Evolutionary conservation across 345 rosid genomes (phyloP), one percentile per base, ranked within the genome.

Genomic region (Eucalyptus brandiana): DNA sequence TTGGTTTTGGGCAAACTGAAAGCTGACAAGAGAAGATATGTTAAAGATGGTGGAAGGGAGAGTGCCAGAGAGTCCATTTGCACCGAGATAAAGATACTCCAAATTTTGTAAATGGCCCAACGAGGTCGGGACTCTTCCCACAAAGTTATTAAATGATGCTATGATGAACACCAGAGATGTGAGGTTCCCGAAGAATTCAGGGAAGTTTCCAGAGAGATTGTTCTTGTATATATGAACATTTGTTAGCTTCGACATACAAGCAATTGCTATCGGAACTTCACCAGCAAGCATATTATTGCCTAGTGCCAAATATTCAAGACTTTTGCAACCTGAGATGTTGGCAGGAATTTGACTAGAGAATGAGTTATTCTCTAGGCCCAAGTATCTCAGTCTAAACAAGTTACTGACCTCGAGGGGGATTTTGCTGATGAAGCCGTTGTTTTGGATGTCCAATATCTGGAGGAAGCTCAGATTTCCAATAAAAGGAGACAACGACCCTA

Each of bases 11-110:
- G n/a, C n/a, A n/a, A n/a, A n/a, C n/a, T n/a, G n/a, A n/a, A n/a
- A n/a, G n/a, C n/a, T n/a, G 7, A n/a, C 16, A 24, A 91, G 56
- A 11, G 89, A 90, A n/a, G 92, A 87, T 12, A 92, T 62, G 88
- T 91, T 87, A 60, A 65, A 89, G 8, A 92, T 15, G 3, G 89
- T 34, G 17, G 87, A 44, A 86, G 91, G 90, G 32, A 91, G 26
- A 4, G 87, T 40, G 19, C 92, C 93, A 8, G 26, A 30, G 7
- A 92, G 24, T 30, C 50, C 7, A 80, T 91, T 92, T 1, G 1
- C 12, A 18, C n/a, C 28, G 4, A 91, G 54, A n/a, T 3, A 9
- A 47, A 90, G n/a, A 47, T 5, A 0, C 21, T 23, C 12, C 45
- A 92, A 87, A 50, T 86, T 87, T 58, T 37, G 58, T 21, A 90